Percentiles rank a stretch among this genome's conserved stretches.
These are phyloP conservation scores for Monilinia polystroma DNA, from an alignment of 2,329 filamentous ascomycete genomes.

Conservation along the genomic window DNA sequence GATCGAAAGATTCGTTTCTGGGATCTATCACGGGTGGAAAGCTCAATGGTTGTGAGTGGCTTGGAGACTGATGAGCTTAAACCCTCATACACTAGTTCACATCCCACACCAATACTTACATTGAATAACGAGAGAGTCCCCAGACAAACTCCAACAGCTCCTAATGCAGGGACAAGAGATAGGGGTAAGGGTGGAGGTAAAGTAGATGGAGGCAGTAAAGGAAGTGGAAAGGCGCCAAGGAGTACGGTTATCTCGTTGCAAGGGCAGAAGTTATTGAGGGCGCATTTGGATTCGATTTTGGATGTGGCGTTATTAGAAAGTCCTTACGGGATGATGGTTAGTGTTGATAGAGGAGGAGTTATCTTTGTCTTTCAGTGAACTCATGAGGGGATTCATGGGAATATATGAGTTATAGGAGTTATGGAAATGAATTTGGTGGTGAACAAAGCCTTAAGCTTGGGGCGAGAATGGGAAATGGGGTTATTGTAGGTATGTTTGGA, in stretches of 20 bases:
- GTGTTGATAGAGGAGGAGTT: conserved; percentile 83
- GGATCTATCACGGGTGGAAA: conserved; percentile 78
- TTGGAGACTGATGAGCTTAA: conserved; percentile 66
- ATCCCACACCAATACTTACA: conserved; percentile 61
- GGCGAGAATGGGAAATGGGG: background rate
- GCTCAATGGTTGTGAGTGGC: conserved; percentile 78
- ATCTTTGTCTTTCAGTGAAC: conserved; percentile 70
- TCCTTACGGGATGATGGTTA: conserved; percentile 91
- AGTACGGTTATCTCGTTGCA: conserved; percentile 84
- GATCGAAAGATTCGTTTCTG: conserved; percentile 93
- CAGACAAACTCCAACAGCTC: conserved; percentile 35
- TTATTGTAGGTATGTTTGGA: conserved; percentile 5
- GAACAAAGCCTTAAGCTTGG: background rate
- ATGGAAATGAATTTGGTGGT: conserved; percentile 26
- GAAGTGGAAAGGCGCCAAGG: conserved; percentile 55
- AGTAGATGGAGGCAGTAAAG: conserved; percentile 35
- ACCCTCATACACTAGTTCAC: conserved; percentile 67
- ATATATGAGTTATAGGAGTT: conserved; percentile 21
- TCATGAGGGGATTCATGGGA: background rate
- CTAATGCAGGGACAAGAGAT: conserved; percentile 36
- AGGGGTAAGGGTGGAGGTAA: conserved; percentile 30
- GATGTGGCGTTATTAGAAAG: conserved; percentile 86
- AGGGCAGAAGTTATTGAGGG: conserved; percentile 81
- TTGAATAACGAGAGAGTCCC: conserved; percentile 60
- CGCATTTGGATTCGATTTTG: conserved; percentile 82